Evolutionary conservation across 2,329 filamentous ascomycete species (phyloP).

Genomic region (Ophiocordyceps camponoti-floridani): DNA sequence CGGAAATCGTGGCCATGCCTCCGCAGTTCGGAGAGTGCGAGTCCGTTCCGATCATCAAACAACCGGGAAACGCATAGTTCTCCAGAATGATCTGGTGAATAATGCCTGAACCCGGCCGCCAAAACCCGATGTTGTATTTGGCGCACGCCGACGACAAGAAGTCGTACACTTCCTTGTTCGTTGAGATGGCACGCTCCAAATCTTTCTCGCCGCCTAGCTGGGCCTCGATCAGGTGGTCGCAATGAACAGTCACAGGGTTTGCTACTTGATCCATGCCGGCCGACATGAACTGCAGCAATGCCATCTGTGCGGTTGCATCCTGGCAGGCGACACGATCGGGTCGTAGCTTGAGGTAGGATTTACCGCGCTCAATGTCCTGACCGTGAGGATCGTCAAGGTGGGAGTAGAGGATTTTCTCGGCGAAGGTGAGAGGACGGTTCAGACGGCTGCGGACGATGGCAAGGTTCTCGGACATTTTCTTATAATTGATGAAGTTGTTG

Average conservation of each 20-base stretch:
- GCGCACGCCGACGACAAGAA: conserved; percentile 89
- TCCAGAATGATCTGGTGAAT: conserved; percentile 97
- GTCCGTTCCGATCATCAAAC: conserved; percentile 98
- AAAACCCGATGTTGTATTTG: conserved; percentile 89
- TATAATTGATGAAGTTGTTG: conserved; percentile 97
- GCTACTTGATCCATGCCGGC: conserved; percentile 64
- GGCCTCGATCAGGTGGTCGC: conserved; percentile 96
- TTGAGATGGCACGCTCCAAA: conserved; percentile 65
- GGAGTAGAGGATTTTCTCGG: conserved; percentile 98
- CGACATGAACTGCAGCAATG: conserved; percentile 93
- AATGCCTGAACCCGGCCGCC: conserved; percentile 84
- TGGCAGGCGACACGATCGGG: conserved; percentile 98
- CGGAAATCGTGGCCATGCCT: conserved; percentile 80
- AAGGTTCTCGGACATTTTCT: conserved; percentile 98
- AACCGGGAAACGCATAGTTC: conserved; percentile 89
- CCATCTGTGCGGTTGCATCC: conserved; percentile 97
- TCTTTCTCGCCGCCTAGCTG: conserved; percentile 79
- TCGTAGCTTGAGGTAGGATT: conserved; percentile 91
- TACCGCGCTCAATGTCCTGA: conserved; percentile 91
- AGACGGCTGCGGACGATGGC: conserved; percentile 74
- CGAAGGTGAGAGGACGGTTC: conserved; percentile 83
- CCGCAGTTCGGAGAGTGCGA: conserved; percentile 97
- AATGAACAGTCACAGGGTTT: conserved; percentile 93
- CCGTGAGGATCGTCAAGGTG: conserved; percentile 93
- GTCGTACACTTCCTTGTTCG: conserved; percentile 94